Evolutionary conservation across 1,284 basidiomycete genomes (phyloP), one percentile per base, ranked within the genome.

Genomic region (Ganoderma meredithae): DNA sequence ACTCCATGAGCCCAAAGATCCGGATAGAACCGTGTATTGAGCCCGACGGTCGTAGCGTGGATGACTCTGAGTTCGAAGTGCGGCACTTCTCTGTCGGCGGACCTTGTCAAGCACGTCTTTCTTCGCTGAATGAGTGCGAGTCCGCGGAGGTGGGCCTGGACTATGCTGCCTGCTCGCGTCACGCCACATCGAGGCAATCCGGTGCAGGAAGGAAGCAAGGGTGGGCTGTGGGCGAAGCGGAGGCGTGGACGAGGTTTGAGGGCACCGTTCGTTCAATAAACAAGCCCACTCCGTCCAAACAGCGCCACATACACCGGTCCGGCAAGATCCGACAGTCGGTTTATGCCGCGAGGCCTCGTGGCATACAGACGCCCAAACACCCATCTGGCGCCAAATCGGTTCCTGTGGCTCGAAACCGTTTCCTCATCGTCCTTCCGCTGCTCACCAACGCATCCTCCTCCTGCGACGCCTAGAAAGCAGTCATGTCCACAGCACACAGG

Each of bases 401-500:
- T 55, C 31, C 27, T 61, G 60, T 61, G 41, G 60, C 40, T 47
- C 39, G 2, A 25, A 25, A n/a, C 39, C 4, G 41, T 27, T 44
- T 15, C 60, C 41, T 61, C 60, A 8, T 41, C 25, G 39, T 39
- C 27, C 27, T 61, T 41, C 2, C 39, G 27, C 22, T 61, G 39
- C 40, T 31, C 40, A 4, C 17, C 22, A 19, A 12, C 56, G 13
- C 25, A 40, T 52, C 10, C 7, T 19, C 31, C 27, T 25, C 52
- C 22, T 27, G 10, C 22, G 6, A 12, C 19, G 4, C n/a, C 15
- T 27, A 40, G n/a, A 17, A 9, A 8, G 25, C 27, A 9, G 49
- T 60, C 40, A 93, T 94, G 93, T 95, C 93, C 65, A 95, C 93
- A 83, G 93, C 93, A 33, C 93, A 94, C 80, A 90, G 93, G 82